phyloP scores from a whole-genome alignment of 2,329 filamentous ascomycete genomes.

The Colletotrichum kahawae region DNA sequence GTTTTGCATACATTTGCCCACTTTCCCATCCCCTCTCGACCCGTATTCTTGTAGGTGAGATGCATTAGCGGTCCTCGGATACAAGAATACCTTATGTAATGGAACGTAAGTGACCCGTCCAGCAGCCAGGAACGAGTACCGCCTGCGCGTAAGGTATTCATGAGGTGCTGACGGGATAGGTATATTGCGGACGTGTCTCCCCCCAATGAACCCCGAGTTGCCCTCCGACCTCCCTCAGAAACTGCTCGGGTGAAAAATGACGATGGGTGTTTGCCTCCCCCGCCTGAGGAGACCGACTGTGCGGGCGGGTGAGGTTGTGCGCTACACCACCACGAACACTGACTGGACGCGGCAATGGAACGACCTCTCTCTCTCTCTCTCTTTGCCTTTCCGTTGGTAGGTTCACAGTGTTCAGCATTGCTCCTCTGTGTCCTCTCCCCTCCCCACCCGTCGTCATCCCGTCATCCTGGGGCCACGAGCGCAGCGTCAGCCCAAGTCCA shows the following conservation, averaged over 20 bases:
- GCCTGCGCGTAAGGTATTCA: background rate
- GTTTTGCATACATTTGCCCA: constrained; percentile 13
- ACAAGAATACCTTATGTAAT: background rate
- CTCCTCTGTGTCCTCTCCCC: background rate
- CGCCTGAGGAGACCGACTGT: background rate
- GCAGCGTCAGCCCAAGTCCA: background rate
- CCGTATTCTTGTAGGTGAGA: background rate
- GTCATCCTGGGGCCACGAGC: background rate
- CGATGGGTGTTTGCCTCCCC: background rate
- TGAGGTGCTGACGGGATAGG: background rate
- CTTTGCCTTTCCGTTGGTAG: background rate
- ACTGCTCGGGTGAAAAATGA: background rate
- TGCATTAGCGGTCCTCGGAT: background rate
- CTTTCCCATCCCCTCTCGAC: constrained; percentile 11
- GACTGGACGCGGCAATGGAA: background rate
- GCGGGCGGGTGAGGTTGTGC: background rate
- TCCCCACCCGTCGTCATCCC: background rate
- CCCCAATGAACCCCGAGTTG: background rate
- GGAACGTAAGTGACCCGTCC: background rate
- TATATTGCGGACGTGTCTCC: background rate
- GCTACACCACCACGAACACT: background rate
- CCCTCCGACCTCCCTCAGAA: background rate
- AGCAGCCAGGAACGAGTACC: background rate
- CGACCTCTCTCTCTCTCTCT: background rate
- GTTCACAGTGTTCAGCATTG: background rate